A percentile compares a stretch with the other conserved stretches of the same genome.
These are phyloP conservation scores for Magnolia sinica DNA, from an alignment of 164 flowering plant genomes.

Conservation along the genomic window DNA sequence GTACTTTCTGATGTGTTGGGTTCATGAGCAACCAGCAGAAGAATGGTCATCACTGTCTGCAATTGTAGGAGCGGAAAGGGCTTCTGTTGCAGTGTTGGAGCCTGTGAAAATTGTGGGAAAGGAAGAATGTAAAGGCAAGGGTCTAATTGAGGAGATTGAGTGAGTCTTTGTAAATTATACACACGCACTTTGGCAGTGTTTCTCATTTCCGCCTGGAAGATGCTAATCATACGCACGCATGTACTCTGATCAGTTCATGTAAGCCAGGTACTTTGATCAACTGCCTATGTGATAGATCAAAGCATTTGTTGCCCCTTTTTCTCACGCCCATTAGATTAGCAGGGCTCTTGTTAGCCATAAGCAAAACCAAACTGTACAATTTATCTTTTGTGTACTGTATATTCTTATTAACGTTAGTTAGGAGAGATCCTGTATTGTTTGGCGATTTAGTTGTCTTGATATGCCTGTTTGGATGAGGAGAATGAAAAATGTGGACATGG, in stretches of 20 bases:
- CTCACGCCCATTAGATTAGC: neutral
- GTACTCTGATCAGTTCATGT: neutral
- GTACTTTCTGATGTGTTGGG: conserved; percentile 85
- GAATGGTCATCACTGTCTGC: conserved; percentile 67
- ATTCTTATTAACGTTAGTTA: too few relatives aligned
- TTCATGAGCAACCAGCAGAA: conserved; percentile 66
- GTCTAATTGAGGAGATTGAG: conserved; percentile 54
- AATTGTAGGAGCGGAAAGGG: conserved; percentile 50
- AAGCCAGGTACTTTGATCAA: neutral
- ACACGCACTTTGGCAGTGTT: neutral
- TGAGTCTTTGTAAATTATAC: conserved; percentile 4
- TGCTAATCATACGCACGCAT: neutral
- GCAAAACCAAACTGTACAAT: too few relatives aligned
- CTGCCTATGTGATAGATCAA: neutral
- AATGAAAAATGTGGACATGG: too few relatives aligned
- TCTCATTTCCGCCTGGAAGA: neutral
- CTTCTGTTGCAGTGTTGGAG: conserved; percentile 20
- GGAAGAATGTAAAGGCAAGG: conserved; percentile 31
- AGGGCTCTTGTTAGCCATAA: neutral
- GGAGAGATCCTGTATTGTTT: too few relatives aligned
- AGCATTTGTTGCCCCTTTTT: neutral
- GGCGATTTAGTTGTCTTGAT: too few relatives aligned
- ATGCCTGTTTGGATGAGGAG: too few relatives aligned
- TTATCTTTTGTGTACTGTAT: too few relatives aligned
- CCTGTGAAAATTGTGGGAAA: conserved; percentile 7